These are phyloP conservation scores for Neurospora sp. DNA, from an alignment of 2,329 filamentous ascomycete genomes.

Conservation along the genomic window DNA sequence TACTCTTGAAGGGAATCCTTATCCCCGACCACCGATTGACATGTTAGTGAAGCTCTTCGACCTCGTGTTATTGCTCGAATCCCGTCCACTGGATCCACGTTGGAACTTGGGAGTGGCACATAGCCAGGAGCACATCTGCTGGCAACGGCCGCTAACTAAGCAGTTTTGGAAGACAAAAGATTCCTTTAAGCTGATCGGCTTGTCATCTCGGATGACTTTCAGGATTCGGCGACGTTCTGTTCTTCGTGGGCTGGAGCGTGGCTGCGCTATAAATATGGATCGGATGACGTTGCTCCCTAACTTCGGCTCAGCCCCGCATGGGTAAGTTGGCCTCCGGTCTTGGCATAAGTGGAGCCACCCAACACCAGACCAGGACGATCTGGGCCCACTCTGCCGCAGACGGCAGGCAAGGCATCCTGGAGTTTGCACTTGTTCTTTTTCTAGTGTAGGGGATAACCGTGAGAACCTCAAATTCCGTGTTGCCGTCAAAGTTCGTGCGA, in stretches of 20 bases:
- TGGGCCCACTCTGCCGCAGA: not conserved
- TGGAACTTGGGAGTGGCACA: not conserved
- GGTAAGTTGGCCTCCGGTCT: not conserved
- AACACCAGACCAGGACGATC: not conserved
- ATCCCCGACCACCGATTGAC: not conserved
- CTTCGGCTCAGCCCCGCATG: not conserved
- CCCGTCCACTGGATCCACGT: not conserved
- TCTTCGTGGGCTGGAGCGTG: not conserved
- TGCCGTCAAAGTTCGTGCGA: not conserved
- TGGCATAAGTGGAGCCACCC: not conserved
- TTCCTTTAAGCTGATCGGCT: not conserved
- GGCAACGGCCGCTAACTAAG: not conserved
- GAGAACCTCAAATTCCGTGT: not conserved
- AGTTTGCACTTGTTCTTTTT: not conserved
- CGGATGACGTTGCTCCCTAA: not conserved
- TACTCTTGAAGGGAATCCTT: not conserved
- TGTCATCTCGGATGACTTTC: not conserved
- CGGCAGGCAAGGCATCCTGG: not conserved
- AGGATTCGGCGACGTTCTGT: not conserved
- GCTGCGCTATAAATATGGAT: not conserved
- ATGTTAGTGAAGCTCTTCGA: not conserved
- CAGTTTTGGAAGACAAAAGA: not conserved
- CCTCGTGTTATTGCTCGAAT: not conserved
- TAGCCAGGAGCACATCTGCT: not conserved
- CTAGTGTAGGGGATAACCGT: not conserved